Evolutionary conservation across 164 flowering plant species (phyloP), one percentile per base, ranked within the genome.

Genomic region (Warburgia ugandensis): DNA sequence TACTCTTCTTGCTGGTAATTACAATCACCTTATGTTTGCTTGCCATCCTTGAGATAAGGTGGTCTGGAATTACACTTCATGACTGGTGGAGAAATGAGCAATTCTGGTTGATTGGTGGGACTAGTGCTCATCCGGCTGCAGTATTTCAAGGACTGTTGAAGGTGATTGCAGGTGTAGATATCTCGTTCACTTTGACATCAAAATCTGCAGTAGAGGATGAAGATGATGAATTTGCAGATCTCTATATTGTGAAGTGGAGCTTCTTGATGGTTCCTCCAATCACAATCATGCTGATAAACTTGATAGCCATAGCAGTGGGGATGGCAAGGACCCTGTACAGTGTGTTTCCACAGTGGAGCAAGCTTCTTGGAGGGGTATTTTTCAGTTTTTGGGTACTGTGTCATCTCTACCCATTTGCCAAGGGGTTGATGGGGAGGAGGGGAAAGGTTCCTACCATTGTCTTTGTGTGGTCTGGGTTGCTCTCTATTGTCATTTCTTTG

Each of bases 61-160:
- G 98, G 98, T 83, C 96, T 0, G 84, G 84, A 11, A 85, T 91
- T 54, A 81, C 83, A 0, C 77, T 91, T 20, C 83, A 91, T 33
- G 98, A 91, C 1, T 87, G 95, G 94, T 91, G 98, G 98, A 30
- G 96, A 32, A 91, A 91, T 36, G 96, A 91, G 61, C 98, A 91
- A 62, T 91, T 91, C 48, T 91, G 98, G 98, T 26, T 91, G 51
- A 85, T 91, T 19, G 95, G 95, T 4, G 98, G 96, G 23, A 83
- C 94, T 0, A 91, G 98, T 45, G 95, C 98, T 0, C 98, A 87
- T 45, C 95, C 87, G 0, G 90, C 86, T 17, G 98, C 98, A 0
- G 98, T 91, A 3, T 25, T 87, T 3, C 96, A 87, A 65, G 96
- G 96, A 6, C 68, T 87, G 2, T 29, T 87, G 28, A 91, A 91